phyloP scores from a whole-genome alignment of 495 filamentous ascomycete genomes.

The Lophiostoma macrostomum region DNA sequence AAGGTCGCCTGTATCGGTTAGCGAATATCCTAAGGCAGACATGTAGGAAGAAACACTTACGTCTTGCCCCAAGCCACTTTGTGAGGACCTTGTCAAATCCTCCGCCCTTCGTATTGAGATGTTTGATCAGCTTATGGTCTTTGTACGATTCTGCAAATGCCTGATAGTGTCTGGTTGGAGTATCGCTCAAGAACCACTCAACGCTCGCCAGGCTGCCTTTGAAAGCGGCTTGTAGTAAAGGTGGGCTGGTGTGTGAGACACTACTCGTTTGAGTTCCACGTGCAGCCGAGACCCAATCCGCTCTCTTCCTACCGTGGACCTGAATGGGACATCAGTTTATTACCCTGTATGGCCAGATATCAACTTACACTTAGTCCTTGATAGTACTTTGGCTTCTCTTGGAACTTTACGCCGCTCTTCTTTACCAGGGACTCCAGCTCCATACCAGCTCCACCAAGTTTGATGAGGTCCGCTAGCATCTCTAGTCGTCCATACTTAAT shows the following conservation, averaged over 20 bases:
- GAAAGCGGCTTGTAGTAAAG: conserved; percentile 57
- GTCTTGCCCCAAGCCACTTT: conserved; percentile 58
- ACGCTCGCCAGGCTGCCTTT: conserved; percentile 56
- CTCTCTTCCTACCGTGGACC: conserved; percentile 66
- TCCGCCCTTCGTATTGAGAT: conserved; percentile 50
- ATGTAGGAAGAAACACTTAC: conserved; percentile 33
- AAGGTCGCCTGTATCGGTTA: conserved; percentile 42
- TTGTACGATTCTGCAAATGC: conserved; percentile 59
- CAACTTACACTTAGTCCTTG: conserved; percentile 57
- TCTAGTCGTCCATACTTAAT: conserved; percentile 46
- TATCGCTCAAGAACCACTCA: conserved; percentile 68
- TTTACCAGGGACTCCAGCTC: conserved; percentile 61
- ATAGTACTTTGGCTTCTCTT: conserved; percentile 64
- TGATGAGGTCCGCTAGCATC: conserved; percentile 52
- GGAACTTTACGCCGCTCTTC: conserved; percentile 54
- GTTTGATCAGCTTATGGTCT: conserved; percentile 55
- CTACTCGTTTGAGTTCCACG: conserved; percentile 36
- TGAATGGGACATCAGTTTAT: not conserved
- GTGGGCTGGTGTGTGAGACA: conserved; percentile 41
- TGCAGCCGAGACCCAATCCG: conserved; percentile 59
- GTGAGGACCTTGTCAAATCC: conserved; percentile 59
- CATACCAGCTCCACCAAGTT: conserved; percentile 58
- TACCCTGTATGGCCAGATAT: not conserved
- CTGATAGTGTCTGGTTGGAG: conserved; percentile 58
- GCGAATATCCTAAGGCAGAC: not conserved